These are phyloP conservation scores for Leptosphaerulina australis DNA, from an alignment of 2,329 filamentous ascomycete genomes.

Conservation along the genomic window DNA sequence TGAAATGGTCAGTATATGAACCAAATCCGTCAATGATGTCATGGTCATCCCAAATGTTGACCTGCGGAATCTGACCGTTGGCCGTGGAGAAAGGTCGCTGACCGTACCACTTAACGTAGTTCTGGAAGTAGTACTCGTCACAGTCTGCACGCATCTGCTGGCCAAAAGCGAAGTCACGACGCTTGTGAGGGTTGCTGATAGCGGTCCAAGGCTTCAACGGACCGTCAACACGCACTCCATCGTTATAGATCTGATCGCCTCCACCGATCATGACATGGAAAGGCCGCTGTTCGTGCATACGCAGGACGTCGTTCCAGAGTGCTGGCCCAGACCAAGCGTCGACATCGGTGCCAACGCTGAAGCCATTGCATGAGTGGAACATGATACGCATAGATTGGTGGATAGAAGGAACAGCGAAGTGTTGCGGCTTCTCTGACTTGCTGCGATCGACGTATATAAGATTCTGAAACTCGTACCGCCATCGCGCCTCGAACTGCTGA, in stretches of 20 bases:
- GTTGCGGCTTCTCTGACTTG: slow-evolving; percentile 39
- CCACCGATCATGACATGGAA: slow-evolving; percentile 81
- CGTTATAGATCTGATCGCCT: slow-evolving; percentile 83
- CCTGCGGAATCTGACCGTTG: slow-evolving; percentile 67
- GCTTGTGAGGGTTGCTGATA: slow-evolving; percentile 65
- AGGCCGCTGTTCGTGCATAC: slow-evolving; percentile 63
- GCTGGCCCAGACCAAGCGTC: slow-evolving; percentile 66
- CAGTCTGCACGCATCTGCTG: slow-evolving; percentile 66
- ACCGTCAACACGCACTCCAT: slow-evolving; percentile 81
- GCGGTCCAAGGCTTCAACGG: slow-evolving; percentile 72
- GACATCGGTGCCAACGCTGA: slow-evolving; percentile 69
- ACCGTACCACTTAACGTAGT: slow-evolving; percentile 71
- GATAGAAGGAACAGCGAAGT: slow-evolving; percentile 63
- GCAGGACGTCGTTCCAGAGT: slow-evolving; percentile 69
- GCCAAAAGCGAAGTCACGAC: slow-evolving; percentile 66
- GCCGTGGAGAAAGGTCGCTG: slow-evolving; percentile 66
- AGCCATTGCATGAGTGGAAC: slow-evolving; percentile 73
- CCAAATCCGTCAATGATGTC: slow-evolving; percentile 73
- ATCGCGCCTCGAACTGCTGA: slow-evolving; percentile 74
- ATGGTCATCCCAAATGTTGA: slow-evolving; percentile 70
- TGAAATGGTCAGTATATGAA: slow-evolving; percentile 70
- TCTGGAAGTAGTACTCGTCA: slow-evolving; percentile 67
- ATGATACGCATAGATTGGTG: slow-evolving; percentile 71
- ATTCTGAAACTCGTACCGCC: slow-evolving; percentile 76
- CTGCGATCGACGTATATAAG: slow-evolving; percentile 65